Evolutionary conservation across 257 asterid species (phyloP).

Genomic region (Coffea eugenioides): DNA sequence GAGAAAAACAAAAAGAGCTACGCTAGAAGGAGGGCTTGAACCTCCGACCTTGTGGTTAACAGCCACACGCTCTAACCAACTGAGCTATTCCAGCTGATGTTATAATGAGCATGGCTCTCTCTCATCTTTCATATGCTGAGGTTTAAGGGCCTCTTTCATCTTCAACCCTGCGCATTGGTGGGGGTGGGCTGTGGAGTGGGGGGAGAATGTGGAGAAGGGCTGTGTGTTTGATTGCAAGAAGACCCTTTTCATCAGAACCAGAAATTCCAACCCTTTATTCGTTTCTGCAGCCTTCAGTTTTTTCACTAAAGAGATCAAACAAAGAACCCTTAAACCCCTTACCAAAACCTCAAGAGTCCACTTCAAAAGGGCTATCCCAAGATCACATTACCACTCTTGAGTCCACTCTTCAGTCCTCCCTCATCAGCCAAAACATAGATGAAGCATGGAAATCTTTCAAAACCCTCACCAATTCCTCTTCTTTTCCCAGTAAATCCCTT

Average conservation of each 20-base stretch:
- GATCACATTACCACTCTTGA: constrained; percentile 54
- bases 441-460: constrained; percentile 98
- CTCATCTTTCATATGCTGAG: too few relatives aligned
- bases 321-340: constrained; percentile 20
- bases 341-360: constrained; percentile 29
- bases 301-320: constrained; percentile 36
- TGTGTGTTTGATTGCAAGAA: constrained; percentile 30
- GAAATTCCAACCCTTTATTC: constrained; percentile 69
- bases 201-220: constrained; percentile 53
- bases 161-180: not conserved
- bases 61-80: constrained; percentile 99
- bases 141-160: not conserved
- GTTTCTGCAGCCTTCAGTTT: constrained; percentile 81
- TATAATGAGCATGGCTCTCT: too few relatives aligned
- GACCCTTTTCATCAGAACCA: constrained; percentile 59
- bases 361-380: constrained; percentile 36
- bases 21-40: constrained; percentile 75
- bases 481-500: constrained; percentile 71
- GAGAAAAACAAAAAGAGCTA: too few relatives aligned
- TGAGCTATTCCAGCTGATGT: constrained; percentile 94
- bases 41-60: constrained; percentile 99
- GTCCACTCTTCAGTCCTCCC: constrained; percentile 47
- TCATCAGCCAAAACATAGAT: constrained; percentile 55
- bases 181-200: not conserved
- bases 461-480: constrained; percentile 53